phyloP scores from a whole-genome alignment of 495 filamentous ascomycete species.

The Pyrenula massariospora region DNA sequence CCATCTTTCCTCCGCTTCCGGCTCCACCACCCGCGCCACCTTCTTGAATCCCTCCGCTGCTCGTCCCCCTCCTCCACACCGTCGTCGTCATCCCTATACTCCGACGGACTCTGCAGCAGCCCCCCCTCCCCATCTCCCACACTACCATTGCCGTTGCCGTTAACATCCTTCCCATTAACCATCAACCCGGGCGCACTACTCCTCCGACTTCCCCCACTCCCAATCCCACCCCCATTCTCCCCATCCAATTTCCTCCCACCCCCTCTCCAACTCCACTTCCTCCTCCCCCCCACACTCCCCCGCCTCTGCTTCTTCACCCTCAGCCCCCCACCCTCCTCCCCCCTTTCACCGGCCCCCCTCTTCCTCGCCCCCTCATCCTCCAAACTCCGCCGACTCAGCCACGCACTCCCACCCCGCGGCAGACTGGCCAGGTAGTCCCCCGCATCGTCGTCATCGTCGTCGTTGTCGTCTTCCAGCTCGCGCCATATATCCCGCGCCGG shows the following conservation, averaged over 20 bases:
- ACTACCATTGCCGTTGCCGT: slow-evolving; percentile 17
- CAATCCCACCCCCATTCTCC: slow-evolving; percentile 2
- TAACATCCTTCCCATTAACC: slow-evolving; percentile 16
- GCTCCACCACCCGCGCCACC: slow-evolving; percentile 17
- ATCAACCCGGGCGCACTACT: not conserved
- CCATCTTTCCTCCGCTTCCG: slow-evolving; percentile 17
- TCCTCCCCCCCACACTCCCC: not conserved
- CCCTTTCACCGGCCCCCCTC: not conserved
- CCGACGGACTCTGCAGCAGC: not conserved
- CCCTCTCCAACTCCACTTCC: not conserved
- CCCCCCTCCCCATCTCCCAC: not conserved
- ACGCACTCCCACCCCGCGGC: not conserved
- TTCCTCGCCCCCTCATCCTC: slow-evolving; percentile 12
- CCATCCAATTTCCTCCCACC: no score
- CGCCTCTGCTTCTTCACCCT: not conserved
- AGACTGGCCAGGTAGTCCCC: not conserved
- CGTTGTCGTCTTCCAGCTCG: slow-evolving; percentile 45
- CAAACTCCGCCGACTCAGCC: slow-evolving; percentile 5
- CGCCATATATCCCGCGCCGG: slow-evolving; percentile 56
- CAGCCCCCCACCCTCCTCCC: not conserved
- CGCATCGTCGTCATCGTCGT: not conserved
- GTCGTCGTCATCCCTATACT: not conserved
- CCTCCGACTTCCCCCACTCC: slow-evolving; percentile 1
- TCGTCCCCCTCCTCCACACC: not conserved
- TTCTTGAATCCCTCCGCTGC: not conserved